Evolutionary conservation across 2,329 filamentous ascomycete species (phyloP).

Genomic region (Purpureocillium takamizusanense): DNA sequence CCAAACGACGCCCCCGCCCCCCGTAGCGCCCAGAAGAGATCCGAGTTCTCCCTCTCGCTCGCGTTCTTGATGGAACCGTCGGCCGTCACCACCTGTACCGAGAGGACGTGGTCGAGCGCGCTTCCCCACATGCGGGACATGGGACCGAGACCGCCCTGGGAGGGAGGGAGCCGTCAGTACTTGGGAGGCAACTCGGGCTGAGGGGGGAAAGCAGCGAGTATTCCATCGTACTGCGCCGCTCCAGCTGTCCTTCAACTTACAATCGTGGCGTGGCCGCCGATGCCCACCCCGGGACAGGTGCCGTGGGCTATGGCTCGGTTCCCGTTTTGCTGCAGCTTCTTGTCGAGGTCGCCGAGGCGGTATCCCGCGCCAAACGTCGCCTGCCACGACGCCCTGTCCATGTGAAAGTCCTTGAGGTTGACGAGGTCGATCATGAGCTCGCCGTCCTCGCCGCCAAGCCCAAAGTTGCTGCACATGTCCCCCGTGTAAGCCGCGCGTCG

Average conservation of each 20-base stretch:
- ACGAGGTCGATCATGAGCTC: conserved; percentile 44
- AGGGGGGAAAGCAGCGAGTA: too few species aligned
- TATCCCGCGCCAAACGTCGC: conserved; percentile 47
- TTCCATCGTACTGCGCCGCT: too few species aligned
- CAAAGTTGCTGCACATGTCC: conserved; percentile 31
- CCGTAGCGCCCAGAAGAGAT: conserved; percentile 48
- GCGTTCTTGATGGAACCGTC: conserved; percentile 41
- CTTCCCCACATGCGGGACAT: conserved; percentile 51
- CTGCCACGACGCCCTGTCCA: conserved; percentile 42
- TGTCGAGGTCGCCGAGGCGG: conserved; percentile 41
- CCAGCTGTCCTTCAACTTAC: conserved; percentile 21
- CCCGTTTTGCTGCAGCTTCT: conserved; percentile 39
- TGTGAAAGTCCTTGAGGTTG: conserved; percentile 41
- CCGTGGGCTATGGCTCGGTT: conserved; percentile 51
- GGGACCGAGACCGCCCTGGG: conserved; percentile 47
- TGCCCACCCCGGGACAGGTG: conserved; percentile 48
- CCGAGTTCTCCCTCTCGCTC: conserved; percentile 35
- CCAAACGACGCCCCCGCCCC: conserved; percentile 49
- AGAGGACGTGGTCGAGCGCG: conserved; percentile 44
- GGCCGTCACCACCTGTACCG: conserved; percentile 47
- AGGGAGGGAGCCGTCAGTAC: not conserved
- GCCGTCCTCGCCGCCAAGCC: conserved; percentile 41
- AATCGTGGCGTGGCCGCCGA: conserved; percentile 50
- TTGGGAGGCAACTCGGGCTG: not conserved
- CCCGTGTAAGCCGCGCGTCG: too few species aligned